These are phyloP conservation scores for Trichoderma sp. DNA, from an alignment of 2,329 filamentous ascomycete species.

Conservation along the genomic window DNA sequence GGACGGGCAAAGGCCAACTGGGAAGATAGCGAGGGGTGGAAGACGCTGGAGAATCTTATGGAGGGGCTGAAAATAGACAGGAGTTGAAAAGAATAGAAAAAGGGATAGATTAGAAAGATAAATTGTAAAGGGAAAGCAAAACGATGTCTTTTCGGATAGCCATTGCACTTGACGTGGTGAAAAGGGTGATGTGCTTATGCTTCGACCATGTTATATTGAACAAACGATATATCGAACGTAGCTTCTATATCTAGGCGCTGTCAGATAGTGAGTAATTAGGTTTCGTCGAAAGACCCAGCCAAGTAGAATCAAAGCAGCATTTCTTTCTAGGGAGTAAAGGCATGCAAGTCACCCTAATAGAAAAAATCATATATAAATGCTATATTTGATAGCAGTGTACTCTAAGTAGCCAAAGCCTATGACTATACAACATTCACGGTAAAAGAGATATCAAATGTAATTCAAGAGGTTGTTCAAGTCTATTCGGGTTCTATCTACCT, in stretches of 20 bases:
- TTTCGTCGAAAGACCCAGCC: too few species aligned
- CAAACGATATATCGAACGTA: too few species aligned
- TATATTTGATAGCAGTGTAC: too few species aligned
- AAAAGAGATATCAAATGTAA: not conserved
- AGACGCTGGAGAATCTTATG: slow-evolving; percentile 59
- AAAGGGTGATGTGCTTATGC: not conserved
- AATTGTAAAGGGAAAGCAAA: not conserved
- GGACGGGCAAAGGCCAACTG: slow-evolving; percentile 79
- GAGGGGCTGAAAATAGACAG: slow-evolving; percentile 54
- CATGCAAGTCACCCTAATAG: too few species aligned
- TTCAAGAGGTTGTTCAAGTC: slow-evolving; percentile 34
- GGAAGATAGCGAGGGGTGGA: slow-evolving; percentile 76
- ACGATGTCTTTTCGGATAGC: not conserved
- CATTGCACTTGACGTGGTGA: not conserved
- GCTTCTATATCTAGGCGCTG: too few species aligned
- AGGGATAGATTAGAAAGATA: not conserved
- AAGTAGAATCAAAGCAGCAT: too few species aligned
- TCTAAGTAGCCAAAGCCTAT: too few species aligned
- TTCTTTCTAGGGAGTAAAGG: too few species aligned
- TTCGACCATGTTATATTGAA: too few species aligned
- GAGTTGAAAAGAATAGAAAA: not conserved
- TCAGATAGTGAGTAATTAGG: too few species aligned
- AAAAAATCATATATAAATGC: too few species aligned
- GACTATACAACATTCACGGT: not conserved
- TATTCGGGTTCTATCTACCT: slow-evolving; percentile 42